Conservation (phyloP, 2,329 filamentous ascomycete genomes). For the Helotiales sp. region DNA sequence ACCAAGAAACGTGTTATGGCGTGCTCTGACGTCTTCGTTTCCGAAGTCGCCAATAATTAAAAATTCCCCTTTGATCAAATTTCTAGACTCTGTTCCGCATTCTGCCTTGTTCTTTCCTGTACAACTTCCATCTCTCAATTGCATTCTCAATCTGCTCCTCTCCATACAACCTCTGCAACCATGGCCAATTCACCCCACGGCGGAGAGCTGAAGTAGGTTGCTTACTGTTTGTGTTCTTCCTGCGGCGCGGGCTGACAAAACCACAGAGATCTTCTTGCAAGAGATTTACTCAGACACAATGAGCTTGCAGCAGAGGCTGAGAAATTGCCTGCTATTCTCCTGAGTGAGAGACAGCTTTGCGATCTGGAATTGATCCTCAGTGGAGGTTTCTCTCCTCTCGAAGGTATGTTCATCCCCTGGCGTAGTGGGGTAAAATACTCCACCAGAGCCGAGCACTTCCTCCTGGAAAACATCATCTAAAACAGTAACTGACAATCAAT, state of each 20-base stretch:
- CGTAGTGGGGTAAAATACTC: constrained; percentile 37
- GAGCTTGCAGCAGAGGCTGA: constrained; percentile 86
- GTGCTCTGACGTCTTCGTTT: constrained; percentile 10
- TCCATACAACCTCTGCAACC: constrained; percentile 36
- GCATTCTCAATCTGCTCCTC: neutral
- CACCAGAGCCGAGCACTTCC: constrained; percentile 23
- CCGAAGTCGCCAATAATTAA: constrained; percentile 2
- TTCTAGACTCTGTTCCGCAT: neutral
- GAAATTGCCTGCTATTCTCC: constrained; percentile 79
- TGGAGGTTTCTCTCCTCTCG: constrained; percentile 95
- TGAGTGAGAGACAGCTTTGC: constrained; percentile 94
- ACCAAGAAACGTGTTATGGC: constrained; percentile 8
- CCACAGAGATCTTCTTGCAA: constrained; percentile 78
- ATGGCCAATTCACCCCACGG: constrained; percentile 81
- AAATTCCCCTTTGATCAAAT: neutral
- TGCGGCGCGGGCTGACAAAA: constrained; percentile 11
- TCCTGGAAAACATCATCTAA: constrained; percentile 27
- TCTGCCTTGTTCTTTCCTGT: neutral
- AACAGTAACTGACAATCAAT: constrained; percentile 37
- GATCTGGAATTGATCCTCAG: constrained; percentile 97
- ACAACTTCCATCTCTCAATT: neutral
- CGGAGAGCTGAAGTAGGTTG: constrained; percentile 79
- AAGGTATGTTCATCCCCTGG: constrained; percentile 65
- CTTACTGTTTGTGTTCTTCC: neutral
- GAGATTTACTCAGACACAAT: constrained; percentile 82